Percentiles rank a stretch among this genome's conserved stretches.
These are phyloP conservation scores for Marasmius sp. DNA, from an alignment of 1,284 basidiomycete genomes.

Conservation along the genomic window DNA sequence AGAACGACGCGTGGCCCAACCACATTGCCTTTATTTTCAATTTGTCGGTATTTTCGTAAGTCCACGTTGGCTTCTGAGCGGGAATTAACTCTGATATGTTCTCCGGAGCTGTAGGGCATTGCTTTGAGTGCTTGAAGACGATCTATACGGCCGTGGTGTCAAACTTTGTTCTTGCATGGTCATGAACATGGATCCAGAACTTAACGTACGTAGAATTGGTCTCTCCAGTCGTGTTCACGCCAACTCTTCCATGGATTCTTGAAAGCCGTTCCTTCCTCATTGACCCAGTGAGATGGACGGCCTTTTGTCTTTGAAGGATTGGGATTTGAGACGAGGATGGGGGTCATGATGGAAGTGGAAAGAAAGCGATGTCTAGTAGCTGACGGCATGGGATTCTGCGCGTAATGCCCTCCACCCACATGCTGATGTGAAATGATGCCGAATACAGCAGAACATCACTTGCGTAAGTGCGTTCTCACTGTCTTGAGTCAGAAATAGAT, in stretches of 20 bases:
- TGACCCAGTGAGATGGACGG: conserved; percentile 10
- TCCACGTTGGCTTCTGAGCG: conserved; percentile 3
- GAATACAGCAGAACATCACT: neutral
- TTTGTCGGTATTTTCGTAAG: neutral
- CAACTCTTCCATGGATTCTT: conserved; percentile 29
- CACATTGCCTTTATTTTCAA: conserved; percentile 2
- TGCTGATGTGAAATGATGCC: neutral
- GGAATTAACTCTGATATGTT: neutral
- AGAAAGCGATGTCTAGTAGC: no score
- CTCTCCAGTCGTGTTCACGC: conserved; percentile 13
- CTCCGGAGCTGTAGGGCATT: neutral
- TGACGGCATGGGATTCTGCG: no score
- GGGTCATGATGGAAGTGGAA: neutral
- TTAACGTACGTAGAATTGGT: conserved; percentile 7
- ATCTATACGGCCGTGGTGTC: conserved; percentile 5
- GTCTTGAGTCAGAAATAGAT: neutral
- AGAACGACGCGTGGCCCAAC: conserved; percentile 2
- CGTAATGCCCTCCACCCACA: neutral
- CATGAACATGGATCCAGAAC: neutral
- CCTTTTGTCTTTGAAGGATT: neutral
- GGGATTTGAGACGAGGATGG: neutral
- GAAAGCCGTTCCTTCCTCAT: conserved; percentile 21
- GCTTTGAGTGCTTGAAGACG: neutral
- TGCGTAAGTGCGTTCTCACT: neutral
- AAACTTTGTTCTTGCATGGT: neutral